These are phyloP conservation scores for Sugiyamaella americana DNA, from an alignment of 805 yeast genomes.

Conservation along the genomic window DNA sequence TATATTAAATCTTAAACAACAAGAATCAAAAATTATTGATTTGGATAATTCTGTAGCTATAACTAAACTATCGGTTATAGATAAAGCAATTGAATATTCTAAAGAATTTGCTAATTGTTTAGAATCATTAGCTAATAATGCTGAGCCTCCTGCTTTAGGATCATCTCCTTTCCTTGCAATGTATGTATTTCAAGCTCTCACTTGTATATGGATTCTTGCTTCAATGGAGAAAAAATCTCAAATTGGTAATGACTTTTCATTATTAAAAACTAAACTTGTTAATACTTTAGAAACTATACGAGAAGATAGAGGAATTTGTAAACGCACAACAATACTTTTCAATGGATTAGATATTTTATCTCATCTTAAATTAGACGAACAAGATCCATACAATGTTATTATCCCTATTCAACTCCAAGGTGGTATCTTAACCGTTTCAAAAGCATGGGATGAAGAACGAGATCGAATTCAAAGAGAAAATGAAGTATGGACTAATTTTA, in stretches of 20 bases:
- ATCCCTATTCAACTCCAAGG: constrained; percentile 1
- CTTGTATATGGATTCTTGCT: constrained; percentile 7
- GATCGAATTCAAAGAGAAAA: neutral
- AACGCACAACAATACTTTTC: neutral
- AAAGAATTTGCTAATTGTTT: neutral
- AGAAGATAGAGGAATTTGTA: neutral
- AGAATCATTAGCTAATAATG: neutral
- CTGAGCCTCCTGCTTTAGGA: constrained; percentile 2
- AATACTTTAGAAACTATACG: neutral
- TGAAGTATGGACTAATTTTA: neutral
- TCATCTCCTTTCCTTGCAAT: constrained; percentile 6
- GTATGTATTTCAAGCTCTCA: constrained; percentile 6
- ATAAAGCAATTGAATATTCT: neutral
- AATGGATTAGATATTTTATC: neutral
- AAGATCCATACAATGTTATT: neutral
- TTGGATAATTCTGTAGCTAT: neutral
- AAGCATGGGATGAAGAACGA: neutral
- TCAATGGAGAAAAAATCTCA: neutral
- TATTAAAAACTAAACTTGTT: neutral
- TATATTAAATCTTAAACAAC: neutral
- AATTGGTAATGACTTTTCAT: neutral
- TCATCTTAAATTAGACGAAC: neutral
- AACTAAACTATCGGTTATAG: neutral
- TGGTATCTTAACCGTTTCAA: neutral
- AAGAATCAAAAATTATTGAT: neutral